Evolutionary conservation across 805 yeast genomes (phyloP), one percentile per base, ranked within the genome.

Genomic region (Candida wancherniae): DNA sequence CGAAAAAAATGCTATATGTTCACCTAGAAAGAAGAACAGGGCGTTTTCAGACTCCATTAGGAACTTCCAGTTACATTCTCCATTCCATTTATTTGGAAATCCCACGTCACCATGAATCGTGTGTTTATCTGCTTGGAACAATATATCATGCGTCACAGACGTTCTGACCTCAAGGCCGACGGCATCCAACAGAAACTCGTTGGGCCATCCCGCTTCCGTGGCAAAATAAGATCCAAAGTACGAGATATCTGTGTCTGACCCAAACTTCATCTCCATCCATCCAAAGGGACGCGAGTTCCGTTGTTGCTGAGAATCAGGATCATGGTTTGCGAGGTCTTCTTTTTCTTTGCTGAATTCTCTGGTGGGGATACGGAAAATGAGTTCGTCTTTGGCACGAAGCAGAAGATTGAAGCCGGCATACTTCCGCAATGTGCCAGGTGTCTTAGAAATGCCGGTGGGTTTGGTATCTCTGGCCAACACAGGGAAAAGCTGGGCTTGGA

Each of bases 121-220:
- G 47, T 83, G 86, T 7, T 58, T 57, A 14, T 73, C 70, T 0
- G 94, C 82, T 9, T 69, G 64, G 41, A 84, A 72, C 12, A 87
- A 55, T 8, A 86, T 62, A 44, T 85, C 94, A 53, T 92, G 98
- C 44, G 90, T 92, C 2, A 92, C 88, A 35, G 95, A 83, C 0
- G 97, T 67, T 26, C 88, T 60, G 3, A 86, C 53, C 44, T 83
- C 94, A 1, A 83, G 76, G 11, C 64, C 59, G 0, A 54, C 51
- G 18, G 90, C 54, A 12, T 61, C 61, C 1, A 75, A 51, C 2
- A 57, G 51, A 2, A 81, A 40, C 2, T 45, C 53, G 42, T 77
- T 79, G 12, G 63, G 62, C 66, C 71, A 80, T 0, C 96, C 71
- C 1, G 39, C 82, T 3, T 56, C 57, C 0, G 72, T 59, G 1